Base-by-base conservation (phyloP, 768 basidiomycete species). In the Podaxis sp. region DNA sequence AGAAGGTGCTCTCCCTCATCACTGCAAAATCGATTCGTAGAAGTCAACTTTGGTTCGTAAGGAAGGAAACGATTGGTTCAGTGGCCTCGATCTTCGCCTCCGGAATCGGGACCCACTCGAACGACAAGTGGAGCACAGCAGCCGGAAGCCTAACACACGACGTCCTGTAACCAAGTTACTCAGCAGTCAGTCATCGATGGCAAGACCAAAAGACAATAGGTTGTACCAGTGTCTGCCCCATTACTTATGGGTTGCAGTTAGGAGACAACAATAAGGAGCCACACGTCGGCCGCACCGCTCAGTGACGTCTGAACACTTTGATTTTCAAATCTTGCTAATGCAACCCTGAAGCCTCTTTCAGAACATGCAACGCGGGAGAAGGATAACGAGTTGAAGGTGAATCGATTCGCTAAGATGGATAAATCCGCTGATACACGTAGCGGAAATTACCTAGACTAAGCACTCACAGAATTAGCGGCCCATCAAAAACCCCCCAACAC, bases 401-500 rank as follows among this genome's bases (percentile, higher is more conserved):
- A 25, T 21, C 18, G 25, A 48, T 48, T 21, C 27, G 47, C 11
- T 48, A 27, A 16, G 23, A 25, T 9, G 47, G 47, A 48, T 18
- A 27, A 14, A 27, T 48, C 25, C 47, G 25, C 21, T 13, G 47
- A 48, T 27, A 48, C 23, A 48, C 16, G 47, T 21, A 27, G 11
- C 16, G 25, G 23, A 48, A 48, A 48, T 2, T 6, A 23, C 14
- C 47, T 23, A 48, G 21, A 5, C 16, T 10, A 7, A 23, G 10
- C 46, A 27, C 21, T 48, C 47, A 23, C 13, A 50, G 2, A 37
- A 23, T 23, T n/a, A 59, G 27, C 10, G 16, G 16, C 13, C 16
- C 48, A 37, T 32, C 27, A 61, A 55, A 61, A 54, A 1, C 51
- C 52, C 11, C 50, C 28, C n/a, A 61, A 18, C 21, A 54, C 42